phyloP scores from a whole-genome alignment of 1,284 basidiomycete species.

The Cronartium ribicola region DNA sequence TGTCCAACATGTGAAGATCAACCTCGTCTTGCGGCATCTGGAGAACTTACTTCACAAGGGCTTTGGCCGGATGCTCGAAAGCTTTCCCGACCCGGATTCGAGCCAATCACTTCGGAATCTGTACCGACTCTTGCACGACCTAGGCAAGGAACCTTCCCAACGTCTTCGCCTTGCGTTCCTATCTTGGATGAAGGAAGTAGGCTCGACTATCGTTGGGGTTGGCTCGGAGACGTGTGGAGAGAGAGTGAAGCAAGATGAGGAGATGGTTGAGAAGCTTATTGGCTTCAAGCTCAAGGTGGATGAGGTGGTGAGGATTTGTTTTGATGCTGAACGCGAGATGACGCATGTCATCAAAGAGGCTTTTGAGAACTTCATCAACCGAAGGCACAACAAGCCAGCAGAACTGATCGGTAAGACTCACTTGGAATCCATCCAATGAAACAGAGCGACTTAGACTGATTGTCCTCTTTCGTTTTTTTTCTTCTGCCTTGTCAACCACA shows the following conservation, averaged over 20 bases:
- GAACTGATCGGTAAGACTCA: slow-evolving; percentile 69
- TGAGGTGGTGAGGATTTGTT: slow-evolving; percentile 13
- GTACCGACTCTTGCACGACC: background rate
- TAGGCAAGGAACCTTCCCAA: slow-evolving; percentile 4
- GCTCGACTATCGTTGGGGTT: slow-evolving; percentile 4
- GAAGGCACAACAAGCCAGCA: slow-evolving; percentile 77
- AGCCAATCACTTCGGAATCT: background rate
- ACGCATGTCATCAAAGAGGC: slow-evolving; percentile 60
- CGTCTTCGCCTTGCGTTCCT: slow-evolving; percentile 1
- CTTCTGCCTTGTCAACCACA: background rate
- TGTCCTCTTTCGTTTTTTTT: slow-evolving; percentile 12
- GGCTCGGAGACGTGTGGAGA: background rate
- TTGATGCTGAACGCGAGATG: slow-evolving; percentile 48
- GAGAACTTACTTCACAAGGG: slow-evolving; percentile 8
- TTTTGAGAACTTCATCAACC: slow-evolving; percentile 75
- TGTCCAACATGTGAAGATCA: slow-evolving; percentile 8
- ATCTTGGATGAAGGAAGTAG: slow-evolving; percentile 14
- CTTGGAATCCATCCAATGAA: background rate
- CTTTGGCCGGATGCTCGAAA: background rate
- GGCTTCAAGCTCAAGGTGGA: slow-evolving; percentile 19
- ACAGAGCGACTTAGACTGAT: background rate
- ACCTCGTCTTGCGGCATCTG: slow-evolving; percentile 18
- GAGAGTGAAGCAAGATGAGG: slow-evolving; percentile 11
- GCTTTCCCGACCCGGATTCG: slow-evolving; percentile 11
- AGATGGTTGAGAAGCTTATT: slow-evolving; percentile 20